Evolutionary conservation across 192 early-diverging fungal species (phyloP).

Genomic region (Radiomyces spectabilis): DNA sequence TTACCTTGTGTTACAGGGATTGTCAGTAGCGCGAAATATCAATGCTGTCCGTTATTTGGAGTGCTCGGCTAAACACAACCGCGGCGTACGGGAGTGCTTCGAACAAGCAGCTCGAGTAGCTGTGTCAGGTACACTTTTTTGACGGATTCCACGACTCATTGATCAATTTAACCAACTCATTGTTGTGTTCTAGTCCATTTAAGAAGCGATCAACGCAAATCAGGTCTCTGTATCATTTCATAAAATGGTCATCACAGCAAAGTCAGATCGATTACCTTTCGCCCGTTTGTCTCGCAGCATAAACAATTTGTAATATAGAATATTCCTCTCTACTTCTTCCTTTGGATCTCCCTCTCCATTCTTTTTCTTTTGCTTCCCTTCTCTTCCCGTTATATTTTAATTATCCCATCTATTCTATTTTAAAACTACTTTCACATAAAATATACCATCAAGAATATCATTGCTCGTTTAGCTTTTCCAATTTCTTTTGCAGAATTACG

Average conservation of each 20-base stretch:
- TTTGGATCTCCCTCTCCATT: background rate
- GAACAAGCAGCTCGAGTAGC: slow-evolving; percentile 24
- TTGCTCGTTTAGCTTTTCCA: too few species aligned
- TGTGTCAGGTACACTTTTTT: slow-evolving; percentile 12
- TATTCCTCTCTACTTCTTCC: background rate
- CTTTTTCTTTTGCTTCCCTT: background rate
- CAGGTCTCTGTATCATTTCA: slow-evolving; percentile 1
- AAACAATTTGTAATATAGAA: background rate
- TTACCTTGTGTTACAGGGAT: slow-evolving; percentile 7
- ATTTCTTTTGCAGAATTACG: too few species aligned
- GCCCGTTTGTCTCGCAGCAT: too few species aligned
- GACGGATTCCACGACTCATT: background rate
- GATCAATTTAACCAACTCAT: background rate
- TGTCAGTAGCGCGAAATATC: slow-evolving; percentile 11
- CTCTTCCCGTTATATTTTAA: background rate
- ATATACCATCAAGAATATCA: too few species aligned
- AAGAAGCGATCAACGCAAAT: background rate
- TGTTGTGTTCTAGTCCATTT: slow-evolving; percentile 1
- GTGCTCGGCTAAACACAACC: slow-evolving; percentile 29
- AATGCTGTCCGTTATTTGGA: slow-evolving; percentile 27
- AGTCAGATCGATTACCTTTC: too few species aligned
- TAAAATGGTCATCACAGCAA: too few species aligned
- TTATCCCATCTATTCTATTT: background rate
- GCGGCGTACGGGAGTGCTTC: slow-evolving; percentile 25
- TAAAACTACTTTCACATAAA: too few species aligned